Conservation (phyloP, 139 green algal species). For the Chlorella ohadii region DNA sequence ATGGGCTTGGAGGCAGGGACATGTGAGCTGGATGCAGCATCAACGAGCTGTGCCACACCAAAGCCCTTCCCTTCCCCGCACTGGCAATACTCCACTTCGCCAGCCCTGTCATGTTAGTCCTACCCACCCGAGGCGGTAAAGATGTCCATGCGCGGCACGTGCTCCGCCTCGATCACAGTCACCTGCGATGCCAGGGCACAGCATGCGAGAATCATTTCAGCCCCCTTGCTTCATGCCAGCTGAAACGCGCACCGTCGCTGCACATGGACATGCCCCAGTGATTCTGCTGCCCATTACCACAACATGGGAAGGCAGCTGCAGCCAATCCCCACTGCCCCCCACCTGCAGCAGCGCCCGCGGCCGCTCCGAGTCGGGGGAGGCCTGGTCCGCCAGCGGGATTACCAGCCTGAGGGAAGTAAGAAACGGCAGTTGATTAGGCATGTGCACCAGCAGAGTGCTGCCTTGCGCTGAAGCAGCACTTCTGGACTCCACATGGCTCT, state of each 20-base stretch:
- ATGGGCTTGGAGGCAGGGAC: too few species aligned
- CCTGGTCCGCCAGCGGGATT: not conserved
- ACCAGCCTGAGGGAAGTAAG: not conserved
- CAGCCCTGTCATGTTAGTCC: too few species aligned
- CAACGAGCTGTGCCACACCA: too few species aligned
- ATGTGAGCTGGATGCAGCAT: too few species aligned
- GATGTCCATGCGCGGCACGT: slow-evolving; percentile 32
- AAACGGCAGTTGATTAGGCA: not conserved
- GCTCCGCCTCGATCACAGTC: slow-evolving; percentile 17
- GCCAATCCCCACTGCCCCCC: too few species aligned
- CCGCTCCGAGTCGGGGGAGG: not conserved
- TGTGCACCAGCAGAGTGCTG: too few species aligned
- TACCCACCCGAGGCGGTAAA: not conserved
- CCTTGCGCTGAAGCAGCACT: not conserved
- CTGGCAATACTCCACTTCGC: not conserved
- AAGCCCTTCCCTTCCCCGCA: not conserved
- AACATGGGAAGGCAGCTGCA: too few species aligned
- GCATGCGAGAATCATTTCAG: too few species aligned
- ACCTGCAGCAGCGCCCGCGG: slow-evolving; percentile 21
- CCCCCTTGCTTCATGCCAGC: not conserved
- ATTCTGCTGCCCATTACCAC: too few species aligned
- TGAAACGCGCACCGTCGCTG: too few species aligned
- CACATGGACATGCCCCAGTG: not conserved
- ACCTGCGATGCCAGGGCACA: slow-evolving; percentile 42
- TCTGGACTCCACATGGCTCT: too few species aligned